Base-by-base conservation (phyloP, 345 rosid species). In the Gossypium ekmanianum region DNA sequence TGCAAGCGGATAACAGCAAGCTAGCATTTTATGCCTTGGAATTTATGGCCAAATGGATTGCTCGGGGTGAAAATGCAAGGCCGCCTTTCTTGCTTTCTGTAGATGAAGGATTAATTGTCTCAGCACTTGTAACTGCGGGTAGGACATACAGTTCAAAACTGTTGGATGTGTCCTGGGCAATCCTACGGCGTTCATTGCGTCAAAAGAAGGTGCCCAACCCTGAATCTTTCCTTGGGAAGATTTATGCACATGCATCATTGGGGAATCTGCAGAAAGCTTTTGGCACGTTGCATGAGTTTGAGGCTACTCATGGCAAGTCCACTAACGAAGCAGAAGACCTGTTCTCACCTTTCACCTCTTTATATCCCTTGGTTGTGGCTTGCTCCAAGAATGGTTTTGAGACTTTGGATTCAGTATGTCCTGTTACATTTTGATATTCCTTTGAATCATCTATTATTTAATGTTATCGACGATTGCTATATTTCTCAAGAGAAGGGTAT, bases 321-420 rank as follows among this genome's bases (percentile, higher is more conserved):
- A 81, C 44, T 56, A 80, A 77, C 61, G 85, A 88, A 81, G 79
- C 66, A 67, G 91, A 83, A 83, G 97, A 91, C 76, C 12, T 90
- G 77, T 89, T 95, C 77, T 95, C 97, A 9, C 99, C 99, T 44
- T 95, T 95, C 78, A 88, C 91, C 78, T 90, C 91, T 12, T 75
- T 95, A 68, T 41, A 85, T 70, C 97, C 99, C 4, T 80, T 95
- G 81, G 99, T 84, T 68, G 78, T 87, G 77, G 97, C 97, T 1
- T 95, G 94, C 91, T 82, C 93, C 76, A 87, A 85, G 84, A 93
- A 88, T 70, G 97, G 97, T 52, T 93, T 90, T 72, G 97, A 85
- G 85, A 88, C 97, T 44, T 79, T 95, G 85, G 98, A 95, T 81
- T 79, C 79, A 75, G 98, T 93, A 90, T 86, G 78, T 74, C 71